Percentiles rank a stretch among this genome's conserved stretches.
These are phyloP conservation scores for Starmerella stellata DNA, from an alignment of 805 yeast species.

Conservation along the genomic window DNA sequence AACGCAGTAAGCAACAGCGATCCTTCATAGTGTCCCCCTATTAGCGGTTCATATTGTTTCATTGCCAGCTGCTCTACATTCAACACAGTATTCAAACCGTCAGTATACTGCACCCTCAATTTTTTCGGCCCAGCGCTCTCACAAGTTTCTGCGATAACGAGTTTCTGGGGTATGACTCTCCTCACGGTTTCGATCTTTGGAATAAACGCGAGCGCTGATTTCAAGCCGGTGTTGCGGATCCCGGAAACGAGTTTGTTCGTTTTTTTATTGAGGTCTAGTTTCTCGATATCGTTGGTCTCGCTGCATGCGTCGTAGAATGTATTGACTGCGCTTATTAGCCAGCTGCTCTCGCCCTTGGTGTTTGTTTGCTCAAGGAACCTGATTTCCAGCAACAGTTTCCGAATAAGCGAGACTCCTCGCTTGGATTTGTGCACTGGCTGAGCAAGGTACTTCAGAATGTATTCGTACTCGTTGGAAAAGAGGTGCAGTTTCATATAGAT, in stretches of 20 bases:
- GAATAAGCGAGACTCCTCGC: conserved; percentile 14
- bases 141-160: conserved; percentile 2
- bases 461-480: conserved; percentile 14
- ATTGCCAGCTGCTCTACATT: conserved; percentile 24
- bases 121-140: conserved; percentile 1
- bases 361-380: conserved; percentile 9
- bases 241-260: conserved; percentile 11
- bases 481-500: conserved; percentile 13
- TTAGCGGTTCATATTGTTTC: conserved; percentile 21
- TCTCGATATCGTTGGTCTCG: conserved; percentile 13
- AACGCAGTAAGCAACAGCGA: conserved; percentile 20
- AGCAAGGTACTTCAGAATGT: conserved; percentile 14
- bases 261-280: conserved; percentile 18
- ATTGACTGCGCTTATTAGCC: conserved; percentile 17
- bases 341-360: conserved; percentile 14
- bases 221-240: conserved; percentile 10
- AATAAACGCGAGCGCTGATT: conserved; percentile 10
- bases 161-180: conserved; percentile 4
- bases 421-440: conserved; percentile 10
- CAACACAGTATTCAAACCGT: conserved; percentile 19
- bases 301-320: conserved; percentile 18
- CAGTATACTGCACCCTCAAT: conserved; percentile 8
- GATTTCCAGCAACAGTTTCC: conserved; percentile 18
- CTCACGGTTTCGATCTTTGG: neutral
- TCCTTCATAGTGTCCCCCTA: conserved; percentile 24